Evolutionary conservation across 2,329 filamentous ascomycete species (phyloP).

Genomic region (Pseudogymnoascus sp.): DNA sequence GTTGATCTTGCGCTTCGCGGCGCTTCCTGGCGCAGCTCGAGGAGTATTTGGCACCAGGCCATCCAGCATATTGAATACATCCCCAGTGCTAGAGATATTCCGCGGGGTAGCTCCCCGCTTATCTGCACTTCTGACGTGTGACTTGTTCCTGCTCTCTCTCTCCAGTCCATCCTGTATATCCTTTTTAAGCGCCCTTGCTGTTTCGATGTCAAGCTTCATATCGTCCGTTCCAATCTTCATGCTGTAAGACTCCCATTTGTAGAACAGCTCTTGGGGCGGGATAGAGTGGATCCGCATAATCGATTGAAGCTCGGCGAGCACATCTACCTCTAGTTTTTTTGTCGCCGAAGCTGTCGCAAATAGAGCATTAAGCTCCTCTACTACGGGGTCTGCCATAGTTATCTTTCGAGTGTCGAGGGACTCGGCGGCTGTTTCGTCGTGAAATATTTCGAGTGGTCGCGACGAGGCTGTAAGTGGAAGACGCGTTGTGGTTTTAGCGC

Average conservation of each 20-base stretch:
- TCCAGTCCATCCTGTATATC: slow-evolving; percentile 79
- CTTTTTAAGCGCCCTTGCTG: slow-evolving; percentile 72
- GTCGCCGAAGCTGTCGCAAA: slow-evolving; percentile 21
- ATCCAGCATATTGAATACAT: slow-evolving; percentile 82
- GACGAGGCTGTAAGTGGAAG: slow-evolving; percentile 7
- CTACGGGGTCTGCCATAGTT: slow-evolving; percentile 18
- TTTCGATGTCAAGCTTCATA: slow-evolving; percentile 61
- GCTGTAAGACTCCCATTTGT: slow-evolving; percentile 98
- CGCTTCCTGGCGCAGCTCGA: slow-evolving; percentile 24
- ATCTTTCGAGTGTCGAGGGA: background rate
- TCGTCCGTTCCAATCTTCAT: slow-evolving; percentile 86
- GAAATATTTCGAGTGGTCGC: slow-evolving; percentile 8
- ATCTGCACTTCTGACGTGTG: slow-evolving; percentile 56
- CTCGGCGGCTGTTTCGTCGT: background rate
- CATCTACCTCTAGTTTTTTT: slow-evolving; percentile 58
- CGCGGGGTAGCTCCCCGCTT: slow-evolving; percentile 60
- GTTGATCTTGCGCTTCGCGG: slow-evolving; percentile 27
- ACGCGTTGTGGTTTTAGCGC: slow-evolving; percentile 6
- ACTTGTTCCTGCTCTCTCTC: slow-evolving; percentile 62
- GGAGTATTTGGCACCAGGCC: slow-evolving; percentile 60
- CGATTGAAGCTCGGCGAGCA: slow-evolving; percentile 73
- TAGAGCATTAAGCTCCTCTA: slow-evolving; percentile 22
- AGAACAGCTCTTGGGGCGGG: slow-evolving; percentile 79
- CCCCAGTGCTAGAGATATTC: slow-evolving; percentile 44
- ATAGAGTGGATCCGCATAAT: slow-evolving; percentile 80